Percentiles rank a stretch among this genome's conserved stretches.
Evolutionary conservation across 192 early-diverging fungal species (phyloP).

Genomic region (Mortierella hygrophila): DNA sequence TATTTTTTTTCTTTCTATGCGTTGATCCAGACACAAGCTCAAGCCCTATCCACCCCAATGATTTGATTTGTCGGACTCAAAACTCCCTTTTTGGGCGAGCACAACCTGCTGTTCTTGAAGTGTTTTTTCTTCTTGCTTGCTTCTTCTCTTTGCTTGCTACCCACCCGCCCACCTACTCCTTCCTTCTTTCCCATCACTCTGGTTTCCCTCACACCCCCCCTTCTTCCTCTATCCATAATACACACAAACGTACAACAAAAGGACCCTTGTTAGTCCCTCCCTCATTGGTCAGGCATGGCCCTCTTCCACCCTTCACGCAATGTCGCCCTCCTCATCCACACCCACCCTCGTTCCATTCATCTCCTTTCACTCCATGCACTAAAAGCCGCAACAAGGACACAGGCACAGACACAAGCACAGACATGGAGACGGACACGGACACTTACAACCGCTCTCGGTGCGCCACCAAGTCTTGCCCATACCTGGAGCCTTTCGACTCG

Average conservation of each 20-base stretch:
- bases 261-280: neutral
- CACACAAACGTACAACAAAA: neutral
- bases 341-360: neutral
- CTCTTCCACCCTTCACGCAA: neutral
- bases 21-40: neutral
- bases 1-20: neutral
- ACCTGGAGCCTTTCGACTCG: neutral
- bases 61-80: neutral
- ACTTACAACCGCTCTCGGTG: neutral
- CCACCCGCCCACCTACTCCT: too few relatives aligned
- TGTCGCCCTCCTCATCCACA: neutral
- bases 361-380: neutral
- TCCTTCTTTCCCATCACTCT: neutral
- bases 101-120: neutral
- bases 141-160: neutral
- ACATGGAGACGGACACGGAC: neutral
- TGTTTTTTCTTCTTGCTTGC: neutral
- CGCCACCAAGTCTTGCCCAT: neutral
- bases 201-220: neutral
- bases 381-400: neutral
- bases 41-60: neutral
- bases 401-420: neutral
- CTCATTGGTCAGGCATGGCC: neutral
- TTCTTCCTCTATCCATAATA: neutral
- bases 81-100: slow-evolving; percentile 1